Conservation (phyloP, 306 rosid species). For the Vachellia collinsii region DNA sequence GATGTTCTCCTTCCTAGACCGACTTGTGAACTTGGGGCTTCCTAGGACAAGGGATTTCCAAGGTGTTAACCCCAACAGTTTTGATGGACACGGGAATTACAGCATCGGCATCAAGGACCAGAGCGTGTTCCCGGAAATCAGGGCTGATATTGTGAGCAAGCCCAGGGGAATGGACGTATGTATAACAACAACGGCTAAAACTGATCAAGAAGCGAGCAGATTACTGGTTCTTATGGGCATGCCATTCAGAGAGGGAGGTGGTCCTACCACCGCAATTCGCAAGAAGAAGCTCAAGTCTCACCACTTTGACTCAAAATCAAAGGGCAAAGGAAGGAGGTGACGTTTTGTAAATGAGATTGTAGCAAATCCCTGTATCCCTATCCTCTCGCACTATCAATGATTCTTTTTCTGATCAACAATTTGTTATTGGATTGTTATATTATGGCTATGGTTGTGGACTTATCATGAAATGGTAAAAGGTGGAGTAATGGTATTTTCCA, state of each 20-base stretch:
- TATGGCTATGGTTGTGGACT: not conserved
- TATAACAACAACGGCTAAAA: constrained; percentile 74
- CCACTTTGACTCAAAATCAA: constrained; percentile 82
- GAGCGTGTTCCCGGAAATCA: constrained; percentile 85
- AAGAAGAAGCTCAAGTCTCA: constrained; percentile 91
- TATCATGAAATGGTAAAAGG: too few relatives aligned
- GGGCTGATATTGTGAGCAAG: constrained; percentile 61
- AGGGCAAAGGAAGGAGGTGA: constrained; percentile 65
- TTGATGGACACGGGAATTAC: constrained; percentile 88
- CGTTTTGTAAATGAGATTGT: constrained; percentile 11
- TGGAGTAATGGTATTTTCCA: too few relatives aligned
- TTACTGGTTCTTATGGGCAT: constrained; percentile 89
- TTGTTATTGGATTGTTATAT: constrained; percentile 17
- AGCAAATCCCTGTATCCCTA: constrained; percentile 24
- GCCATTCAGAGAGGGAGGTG: constrained; percentile 86
- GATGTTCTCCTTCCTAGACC: constrained; percentile 87
- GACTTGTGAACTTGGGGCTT: constrained; percentile 83
- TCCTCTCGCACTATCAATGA: constrained; percentile 31
- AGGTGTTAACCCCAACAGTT: constrained; percentile 79
- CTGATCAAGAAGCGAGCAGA: constrained; percentile 79
- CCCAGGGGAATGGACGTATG: constrained; percentile 97
- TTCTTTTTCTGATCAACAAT: constrained; percentile 39
- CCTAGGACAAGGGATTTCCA: constrained; percentile 98
- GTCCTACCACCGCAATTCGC: constrained; percentile 44
- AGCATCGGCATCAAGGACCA: constrained; percentile 75